Evolutionary conservation across 768 basidiomycete genomes (phyloP).

Genomic region (Tubosaeta sp.): DNA sequence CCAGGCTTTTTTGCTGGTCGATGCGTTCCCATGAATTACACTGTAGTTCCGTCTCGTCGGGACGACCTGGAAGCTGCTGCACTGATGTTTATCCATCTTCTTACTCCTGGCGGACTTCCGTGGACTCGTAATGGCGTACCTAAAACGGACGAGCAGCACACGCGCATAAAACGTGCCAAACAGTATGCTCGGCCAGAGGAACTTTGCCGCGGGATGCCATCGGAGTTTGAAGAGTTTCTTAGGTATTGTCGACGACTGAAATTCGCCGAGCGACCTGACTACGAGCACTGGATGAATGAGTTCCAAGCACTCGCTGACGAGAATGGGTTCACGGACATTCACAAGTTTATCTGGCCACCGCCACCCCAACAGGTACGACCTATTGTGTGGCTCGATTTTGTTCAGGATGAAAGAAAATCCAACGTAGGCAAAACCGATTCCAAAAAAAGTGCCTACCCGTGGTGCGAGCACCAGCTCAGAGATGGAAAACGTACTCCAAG

Average conservation of each 20-base stretch:
- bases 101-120: slow-evolving; percentile 68
- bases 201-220: slow-evolving; percentile 64
- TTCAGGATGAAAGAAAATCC: slow-evolving; percentile 1
- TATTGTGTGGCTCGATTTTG: neutral
- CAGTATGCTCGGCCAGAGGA: slow-evolving; percentile 55
- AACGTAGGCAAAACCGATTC: slow-evolving; percentile 30
- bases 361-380: slow-evolving; percentile 34
- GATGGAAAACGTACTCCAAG: slow-evolving; percentile 54
- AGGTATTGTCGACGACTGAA: slow-evolving; percentile 65
- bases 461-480: slow-evolving; percentile 34
- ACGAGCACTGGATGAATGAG: slow-evolving; percentile 57
- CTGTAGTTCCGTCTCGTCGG: slow-evolving; percentile 67
- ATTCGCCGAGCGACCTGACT: slow-evolving; percentile 68
- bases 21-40: slow-evolving; percentile 19
- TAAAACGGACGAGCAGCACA: slow-evolving; percentile 60
- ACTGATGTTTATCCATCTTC: slow-evolving; percentile 75
- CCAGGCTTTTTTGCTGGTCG: slow-evolving; percentile 7
- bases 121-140: slow-evolving; percentile 84
- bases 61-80: slow-evolving; percentile 77
- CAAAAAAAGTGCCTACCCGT: slow-evolving; percentile 12
- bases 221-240: slow-evolving; percentile 73
- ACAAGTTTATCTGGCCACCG: slow-evolving; percentile 73
- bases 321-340: slow-evolving; percentile 51
- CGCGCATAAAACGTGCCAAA: slow-evolving; percentile 62
- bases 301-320: slow-evolving; percentile 61